These are phyloP conservation scores for Tolypocladium cylindrosporum DNA, from an alignment of 2,329 filamentous ascomycete species.

Conservation along the genomic window DNA sequence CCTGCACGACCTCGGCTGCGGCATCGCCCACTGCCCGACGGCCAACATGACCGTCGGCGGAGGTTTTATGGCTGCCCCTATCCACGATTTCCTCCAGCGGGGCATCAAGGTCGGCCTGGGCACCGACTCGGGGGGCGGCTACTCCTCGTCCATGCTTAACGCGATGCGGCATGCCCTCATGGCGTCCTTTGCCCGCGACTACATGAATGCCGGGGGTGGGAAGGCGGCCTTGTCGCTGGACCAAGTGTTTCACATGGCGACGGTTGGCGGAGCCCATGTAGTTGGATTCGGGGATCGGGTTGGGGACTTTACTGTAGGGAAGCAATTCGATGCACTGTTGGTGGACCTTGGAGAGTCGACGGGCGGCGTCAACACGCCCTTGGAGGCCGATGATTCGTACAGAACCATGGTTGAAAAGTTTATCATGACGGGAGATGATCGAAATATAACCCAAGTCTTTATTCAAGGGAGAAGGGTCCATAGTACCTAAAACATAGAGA, in stretches of 20 bases:
- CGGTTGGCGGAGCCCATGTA: slow-evolving; percentile 49
- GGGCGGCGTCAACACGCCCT: slow-evolving; percentile 37
- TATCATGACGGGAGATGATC: slow-evolving; percentile 55
- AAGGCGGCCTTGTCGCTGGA: slow-evolving; percentile 30
- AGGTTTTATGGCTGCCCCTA: slow-evolving; percentile 51
- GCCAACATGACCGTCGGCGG: slow-evolving; percentile 54
- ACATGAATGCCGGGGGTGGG: slow-evolving; percentile 29
- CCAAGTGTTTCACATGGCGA: slow-evolving; percentile 51
- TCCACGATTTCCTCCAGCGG: slow-evolving; percentile 44
- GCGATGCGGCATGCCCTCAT: slow-evolving; percentile 50
- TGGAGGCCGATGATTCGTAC: slow-evolving; percentile 37
- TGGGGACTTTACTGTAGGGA: slow-evolving; percentile 47
- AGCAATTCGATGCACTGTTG: slow-evolving; percentile 51
- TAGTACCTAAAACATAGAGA: neutral
- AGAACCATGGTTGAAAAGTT: slow-evolving; percentile 50
- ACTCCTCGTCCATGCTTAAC: slow-evolving; percentile 48
- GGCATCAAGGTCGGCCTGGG: slow-evolving; percentile 58
- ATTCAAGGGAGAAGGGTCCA: slow-evolving; percentile 31
- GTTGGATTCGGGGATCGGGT: slow-evolving; percentile 42
- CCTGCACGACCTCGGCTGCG: slow-evolving; percentile 38
- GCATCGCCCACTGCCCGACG: slow-evolving; percentile 54
- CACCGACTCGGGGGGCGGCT: slow-evolving; percentile 55
- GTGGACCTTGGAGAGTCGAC: slow-evolving; percentile 27
- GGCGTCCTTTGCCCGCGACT: slow-evolving; percentile 37
- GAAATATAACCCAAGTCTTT: slow-evolving; percentile 47